Evolutionary conservation across 202 grass and related monocot species (phyloP).

Genomic region (Zoysia matrella): DNA sequence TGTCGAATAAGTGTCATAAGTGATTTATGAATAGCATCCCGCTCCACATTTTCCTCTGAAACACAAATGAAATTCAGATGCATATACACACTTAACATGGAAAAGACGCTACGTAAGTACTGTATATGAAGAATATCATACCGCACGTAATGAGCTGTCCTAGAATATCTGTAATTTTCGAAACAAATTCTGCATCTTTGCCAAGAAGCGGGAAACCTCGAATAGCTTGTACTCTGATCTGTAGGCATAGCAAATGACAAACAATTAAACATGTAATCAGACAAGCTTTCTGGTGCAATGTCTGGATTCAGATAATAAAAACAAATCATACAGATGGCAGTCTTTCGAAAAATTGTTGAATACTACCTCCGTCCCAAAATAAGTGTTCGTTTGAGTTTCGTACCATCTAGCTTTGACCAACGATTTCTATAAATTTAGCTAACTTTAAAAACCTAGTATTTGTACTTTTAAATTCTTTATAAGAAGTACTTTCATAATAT

Average conservation of each 20-base stretch:
- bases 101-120: conserved; percentile 1
- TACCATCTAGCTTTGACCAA: too few species aligned
- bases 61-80: conserved; percentile 41
- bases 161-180: conserved; percentile 97
- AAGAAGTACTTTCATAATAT: too few species aligned
- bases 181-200: conserved; percentile 90
- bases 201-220: conserved; percentile 96
- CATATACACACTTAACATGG: conserved; percentile 30
- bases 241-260: conserved; percentile 39
- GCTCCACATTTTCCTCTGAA: conserved; percentile 97
- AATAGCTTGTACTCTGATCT: conserved; percentile 99
- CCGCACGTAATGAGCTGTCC: conserved; percentile 87
- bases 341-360: conserved; percentile 26
- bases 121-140: conserved; percentile 49
- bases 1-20: conserved; percentile 93
- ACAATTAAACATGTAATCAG: conserved; percentile 16
- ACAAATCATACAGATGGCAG: not conserved
- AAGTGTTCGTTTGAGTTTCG: too few species aligned
- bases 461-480: too few species aligned
- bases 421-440: too few species aligned
- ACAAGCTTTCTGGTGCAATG: conserved; percentile 4
- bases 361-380: too few species aligned
- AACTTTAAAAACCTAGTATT: too few species aligned
- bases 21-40: conserved; percentile 98
- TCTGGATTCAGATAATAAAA: not conserved